These are phyloP conservation scores for Salix purpurea DNA, from an alignment of 345 rosid species.

Conservation along the genomic window DNA sequence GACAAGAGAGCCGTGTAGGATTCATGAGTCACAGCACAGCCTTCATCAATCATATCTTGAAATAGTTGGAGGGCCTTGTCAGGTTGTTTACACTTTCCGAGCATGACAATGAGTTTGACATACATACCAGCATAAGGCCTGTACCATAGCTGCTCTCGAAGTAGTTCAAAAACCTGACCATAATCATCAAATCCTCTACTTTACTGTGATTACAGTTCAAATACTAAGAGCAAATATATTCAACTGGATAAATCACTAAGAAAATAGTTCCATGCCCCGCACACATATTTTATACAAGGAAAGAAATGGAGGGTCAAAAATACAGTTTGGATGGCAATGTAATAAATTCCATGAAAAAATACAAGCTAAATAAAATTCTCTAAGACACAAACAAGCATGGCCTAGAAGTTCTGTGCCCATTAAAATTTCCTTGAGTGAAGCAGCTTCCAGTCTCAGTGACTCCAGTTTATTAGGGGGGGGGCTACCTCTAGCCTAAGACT, in stretches of 20 bases:
- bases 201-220: background rate
- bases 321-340: no score
- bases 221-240: background rate
- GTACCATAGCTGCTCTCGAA: slow-evolving; percentile 86
- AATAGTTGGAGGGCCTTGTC: slow-evolving; percentile 74
- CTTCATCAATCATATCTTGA: slow-evolving; percentile 69
- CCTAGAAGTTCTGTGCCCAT: no score
- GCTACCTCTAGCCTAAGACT: background rate
- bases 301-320: no score
- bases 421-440: no score
- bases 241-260: no score
- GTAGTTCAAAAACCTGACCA: slow-evolving; percentile 67
- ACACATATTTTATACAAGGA: no score
- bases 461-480: no score
- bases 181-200: background rate
- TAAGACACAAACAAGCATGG: no score
- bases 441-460: no score
- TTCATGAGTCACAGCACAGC: slow-evolving; percentile 60
- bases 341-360: no score
- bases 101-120: slow-evolving; percentile 79
- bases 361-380: no score
- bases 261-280: no score
- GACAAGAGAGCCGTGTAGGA: slow-evolving; percentile 74
- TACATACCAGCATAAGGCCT: slow-evolving; percentile 60
- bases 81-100: slow-evolving; percentile 88